A percentile compares a stretch with the other conserved stretches of the same genome.
Evolutionary conservation across 345 rosid genomes (phyloP).

Genomic region (Bruguiera gymnorhiza): DNA sequence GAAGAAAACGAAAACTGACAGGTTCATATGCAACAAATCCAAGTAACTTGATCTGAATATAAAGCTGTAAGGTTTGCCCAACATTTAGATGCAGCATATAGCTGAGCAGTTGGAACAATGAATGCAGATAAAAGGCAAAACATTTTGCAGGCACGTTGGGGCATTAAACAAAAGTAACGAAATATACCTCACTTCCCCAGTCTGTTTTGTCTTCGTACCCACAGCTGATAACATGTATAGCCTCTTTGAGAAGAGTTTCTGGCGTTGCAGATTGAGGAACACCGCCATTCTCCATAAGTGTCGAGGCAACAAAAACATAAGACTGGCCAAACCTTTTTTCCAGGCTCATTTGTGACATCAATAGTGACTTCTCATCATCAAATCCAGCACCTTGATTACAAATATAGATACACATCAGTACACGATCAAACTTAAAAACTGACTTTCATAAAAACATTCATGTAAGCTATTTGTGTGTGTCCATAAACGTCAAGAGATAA

Average conservation of each 20-base stretch:
- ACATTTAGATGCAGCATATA: too few species aligned
- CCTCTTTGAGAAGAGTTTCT: slow-evolving; percentile 88
- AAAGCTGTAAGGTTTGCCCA: neutral
- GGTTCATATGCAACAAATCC: neutral
- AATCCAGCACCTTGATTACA: slow-evolving; percentile 73
- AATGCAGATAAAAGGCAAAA: neutral
- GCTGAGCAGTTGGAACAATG: neutral
- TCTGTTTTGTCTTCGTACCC: slow-evolving; percentile 93
- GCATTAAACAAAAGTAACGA: neutral
- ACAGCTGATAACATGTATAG: slow-evolving; percentile 96
- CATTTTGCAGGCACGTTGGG: neutral
- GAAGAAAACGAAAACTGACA: slow-evolving; percentile 2
- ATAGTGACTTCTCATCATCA: slow-evolving; percentile 89
- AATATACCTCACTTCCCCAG: slow-evolving; percentile 81
- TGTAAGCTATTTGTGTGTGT: neutral
- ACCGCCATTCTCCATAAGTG: slow-evolving; percentile 94
- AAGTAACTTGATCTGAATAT: neutral
- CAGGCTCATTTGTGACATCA: slow-evolving; percentile 93
- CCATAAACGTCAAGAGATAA: neutral
- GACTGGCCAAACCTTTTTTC: slow-evolving; percentile 94
- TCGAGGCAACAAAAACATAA: slow-evolving; percentile 89
- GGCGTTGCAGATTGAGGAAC: slow-evolving; percentile 91
- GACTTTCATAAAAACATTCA: neutral
- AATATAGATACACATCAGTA: neutral
- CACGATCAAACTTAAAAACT: neutral